These are phyloP conservation scores for Polygonum aviculare DNA, from an alignment of 148 eudicot genomes.

Conservation along the genomic window DNA sequence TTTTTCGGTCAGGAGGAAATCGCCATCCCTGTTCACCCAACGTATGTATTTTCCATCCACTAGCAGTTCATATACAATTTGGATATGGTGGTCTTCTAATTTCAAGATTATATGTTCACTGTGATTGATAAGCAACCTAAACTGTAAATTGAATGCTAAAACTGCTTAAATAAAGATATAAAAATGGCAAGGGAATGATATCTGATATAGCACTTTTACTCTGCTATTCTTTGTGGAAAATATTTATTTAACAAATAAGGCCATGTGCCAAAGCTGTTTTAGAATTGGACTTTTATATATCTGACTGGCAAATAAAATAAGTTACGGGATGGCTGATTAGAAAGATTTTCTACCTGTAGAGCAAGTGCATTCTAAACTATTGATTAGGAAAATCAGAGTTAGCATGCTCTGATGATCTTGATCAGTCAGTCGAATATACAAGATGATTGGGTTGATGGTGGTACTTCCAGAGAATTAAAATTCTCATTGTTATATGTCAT, in stretches of 20 bases:
- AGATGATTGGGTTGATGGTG: too few species aligned
- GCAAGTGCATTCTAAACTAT: too few species aligned
- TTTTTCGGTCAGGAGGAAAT: slow-evolving; percentile 99
- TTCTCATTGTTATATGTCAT: neutral
- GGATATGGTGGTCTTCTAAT: neutral
- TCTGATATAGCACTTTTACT: neutral
- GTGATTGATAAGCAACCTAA: neutral
- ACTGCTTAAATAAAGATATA: neutral
- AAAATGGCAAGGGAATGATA: neutral
- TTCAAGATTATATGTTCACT: neutral
- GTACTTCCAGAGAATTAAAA: neutral
- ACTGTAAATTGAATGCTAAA: neutral
- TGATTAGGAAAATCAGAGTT: too few species aligned
- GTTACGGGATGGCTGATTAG: neutral
- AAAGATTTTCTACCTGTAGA: too few species aligned
- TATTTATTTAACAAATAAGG: neutral
- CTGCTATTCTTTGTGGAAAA: neutral
- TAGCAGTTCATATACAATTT: neutral
- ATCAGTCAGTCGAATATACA: too few species aligned
- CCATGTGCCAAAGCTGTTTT: neutral
- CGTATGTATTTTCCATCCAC: slow-evolving; percentile 37
- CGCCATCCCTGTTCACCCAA: slow-evolving; percentile 94
- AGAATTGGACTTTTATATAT: neutral
- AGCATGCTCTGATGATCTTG: too few species aligned
- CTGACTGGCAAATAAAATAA: neutral